phyloP scores from a whole-genome alignment of 164 flowering plant genomes.

The Stephania cephalantha region DNA sequence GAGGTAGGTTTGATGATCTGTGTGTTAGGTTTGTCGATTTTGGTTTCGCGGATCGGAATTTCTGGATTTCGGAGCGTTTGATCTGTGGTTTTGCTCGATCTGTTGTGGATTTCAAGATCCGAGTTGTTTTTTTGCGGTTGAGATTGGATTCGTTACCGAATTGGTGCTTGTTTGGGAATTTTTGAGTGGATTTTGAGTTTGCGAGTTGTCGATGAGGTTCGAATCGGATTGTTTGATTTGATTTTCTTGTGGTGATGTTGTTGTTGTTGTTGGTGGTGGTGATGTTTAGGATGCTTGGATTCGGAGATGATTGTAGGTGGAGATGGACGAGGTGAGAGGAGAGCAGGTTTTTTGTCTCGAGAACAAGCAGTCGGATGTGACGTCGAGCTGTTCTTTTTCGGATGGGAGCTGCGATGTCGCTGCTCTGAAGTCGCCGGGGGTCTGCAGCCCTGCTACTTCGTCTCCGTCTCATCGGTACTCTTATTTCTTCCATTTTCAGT shows the following conservation, averaged over 20 bases:
- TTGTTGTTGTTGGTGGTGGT: too few relatives aligned
- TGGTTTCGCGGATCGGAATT: constrained; percentile 8
- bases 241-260: constrained; percentile 4
- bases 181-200: neutral
- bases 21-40: constrained; percentile 1
- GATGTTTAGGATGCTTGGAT: constrained; percentile 20
- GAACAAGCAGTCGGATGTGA: constrained; percentile 65
- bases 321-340: constrained; percentile 39
- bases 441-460: constrained; percentile 41
- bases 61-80: constrained; percentile 15
- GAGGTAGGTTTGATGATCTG: neutral
- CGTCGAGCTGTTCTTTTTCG: constrained; percentile 68
- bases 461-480: constrained; percentile 68
- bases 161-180: constrained; percentile 10
- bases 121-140: constrained; percentile 16
- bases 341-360: constrained; percentile 54
- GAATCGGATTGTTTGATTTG: neutral
- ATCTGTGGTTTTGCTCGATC: constrained; percentile 22
- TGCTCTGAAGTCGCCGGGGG: constrained; percentile 51
- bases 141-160: constrained; percentile 9
- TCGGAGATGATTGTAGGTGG: constrained; percentile 11
- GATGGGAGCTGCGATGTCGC: constrained; percentile 51
- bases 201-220: constrained; percentile 1
- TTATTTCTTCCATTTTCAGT: neutral
- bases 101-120: constrained; percentile 35